Percentiles rank a stretch among this genome's conserved stretches.
Evolutionary conservation across 2,329 filamentous ascomycete species (phyloP).

Genomic region (Microdochium bolleyi): DNA sequence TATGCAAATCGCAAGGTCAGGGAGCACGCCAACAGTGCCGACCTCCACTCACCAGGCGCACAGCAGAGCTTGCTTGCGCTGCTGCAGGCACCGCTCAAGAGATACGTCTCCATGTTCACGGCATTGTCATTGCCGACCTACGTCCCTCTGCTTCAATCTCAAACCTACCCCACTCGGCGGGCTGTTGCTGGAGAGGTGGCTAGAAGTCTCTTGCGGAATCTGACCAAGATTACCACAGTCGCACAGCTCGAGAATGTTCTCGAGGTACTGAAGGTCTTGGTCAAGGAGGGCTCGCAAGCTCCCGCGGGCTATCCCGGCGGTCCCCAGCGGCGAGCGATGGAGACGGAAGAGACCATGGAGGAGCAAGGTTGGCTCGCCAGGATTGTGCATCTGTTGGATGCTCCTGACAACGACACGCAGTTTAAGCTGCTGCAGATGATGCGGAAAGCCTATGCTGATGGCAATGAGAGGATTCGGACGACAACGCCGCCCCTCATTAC

Average conservation of each 20-base stretch:
- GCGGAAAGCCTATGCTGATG: constrained; percentile 79
- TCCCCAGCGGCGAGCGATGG: constrained; percentile 63
- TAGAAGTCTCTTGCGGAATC: constrained; percentile 72
- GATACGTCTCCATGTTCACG: constrained; percentile 93
- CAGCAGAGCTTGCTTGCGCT: constrained; percentile 86
- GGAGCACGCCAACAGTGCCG: constrained; percentile 89
- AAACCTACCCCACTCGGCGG: constrained; percentile 86
- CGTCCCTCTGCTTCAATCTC: constrained; percentile 79
- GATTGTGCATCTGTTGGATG: constrained; percentile 80
- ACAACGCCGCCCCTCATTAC: constrained; percentile 92
- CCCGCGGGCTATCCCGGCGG: constrained; percentile 79
- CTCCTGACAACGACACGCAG: constrained; percentile 83
- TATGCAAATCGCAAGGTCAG: constrained; percentile 82
- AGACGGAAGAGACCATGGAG: constrained; percentile 96
- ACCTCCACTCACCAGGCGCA: constrained; percentile 78
- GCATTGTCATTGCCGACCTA: constrained; percentile 88
- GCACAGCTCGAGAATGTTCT: constrained; percentile 83
- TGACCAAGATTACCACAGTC: constrained; percentile 68
- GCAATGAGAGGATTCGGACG: constrained; percentile 91
- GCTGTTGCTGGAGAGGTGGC: constrained; percentile 87
- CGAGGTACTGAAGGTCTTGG: constrained; percentile 80
- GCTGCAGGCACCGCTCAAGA: constrained; percentile 81
- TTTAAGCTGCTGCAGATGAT: constrained; percentile 87
- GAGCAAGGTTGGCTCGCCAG: constrained; percentile 96
- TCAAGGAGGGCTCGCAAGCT: constrained; percentile 83